Percentiles rank a stretch among this genome's conserved stretches.
Conservation (phyloP, 169 alveolate species). For the Plasmodium falciparum region DNA sequence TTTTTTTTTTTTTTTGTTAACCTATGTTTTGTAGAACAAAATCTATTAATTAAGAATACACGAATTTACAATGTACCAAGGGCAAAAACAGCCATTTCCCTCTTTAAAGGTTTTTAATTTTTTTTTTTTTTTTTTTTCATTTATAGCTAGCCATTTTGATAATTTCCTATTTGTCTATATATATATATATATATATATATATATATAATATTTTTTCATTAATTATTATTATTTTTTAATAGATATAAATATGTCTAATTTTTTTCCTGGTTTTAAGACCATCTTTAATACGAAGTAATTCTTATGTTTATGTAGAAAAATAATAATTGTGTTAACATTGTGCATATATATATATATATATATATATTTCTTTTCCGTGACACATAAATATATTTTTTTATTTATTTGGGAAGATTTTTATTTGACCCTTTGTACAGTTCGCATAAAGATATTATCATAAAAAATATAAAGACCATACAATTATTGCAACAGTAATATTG, state of each 20-base stretch:
- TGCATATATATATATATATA: neutral
- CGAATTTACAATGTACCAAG: constrained; percentile 21
- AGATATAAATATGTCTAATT: constrained; percentile 26
- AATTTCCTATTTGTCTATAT: neutral
- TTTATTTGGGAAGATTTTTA: constrained; percentile 23
- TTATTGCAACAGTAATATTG: constrained; percentile 28
- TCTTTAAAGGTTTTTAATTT: constrained; percentile 46
- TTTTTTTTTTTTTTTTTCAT: neutral
- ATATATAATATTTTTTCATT: neutral
- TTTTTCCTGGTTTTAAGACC: constrained; percentile 70
- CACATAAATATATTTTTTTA: neutral
- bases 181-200: no score
- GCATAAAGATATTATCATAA: constrained; percentile 56
- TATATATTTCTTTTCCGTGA: neutral
- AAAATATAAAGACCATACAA: constrained; percentile 41
- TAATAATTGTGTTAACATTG: neutral
- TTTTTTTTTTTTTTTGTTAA: no score
- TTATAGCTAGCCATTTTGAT: neutral
- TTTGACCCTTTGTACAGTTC: constrained; percentile 54
- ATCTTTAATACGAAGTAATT: constrained; percentile 54
- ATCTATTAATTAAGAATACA: constrained; percentile 20
- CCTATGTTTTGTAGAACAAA: constrained; percentile 3
- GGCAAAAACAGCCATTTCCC: constrained; percentile 21
- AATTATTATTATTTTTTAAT: neutral
- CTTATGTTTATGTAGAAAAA: neutral